Percentiles rank a stretch among this genome's conserved stretches.
Evolutionary conservation across 1,284 basidiomycete species (phyloP).

Genomic region (Athelia sp.): DNA sequence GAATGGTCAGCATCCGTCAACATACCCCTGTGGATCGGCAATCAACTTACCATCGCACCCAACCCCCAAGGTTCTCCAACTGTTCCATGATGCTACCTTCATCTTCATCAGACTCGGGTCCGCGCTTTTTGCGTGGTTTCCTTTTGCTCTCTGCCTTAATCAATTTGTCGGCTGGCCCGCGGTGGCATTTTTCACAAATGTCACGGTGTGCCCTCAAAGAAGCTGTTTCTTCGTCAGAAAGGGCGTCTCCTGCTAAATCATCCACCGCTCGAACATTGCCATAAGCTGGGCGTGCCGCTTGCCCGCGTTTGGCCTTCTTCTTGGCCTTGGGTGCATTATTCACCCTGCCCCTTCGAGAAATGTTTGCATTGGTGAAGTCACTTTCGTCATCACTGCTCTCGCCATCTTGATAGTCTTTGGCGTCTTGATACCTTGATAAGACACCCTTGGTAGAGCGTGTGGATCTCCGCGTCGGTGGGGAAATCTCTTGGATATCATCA

Average conservation of each 20-base stretch:
- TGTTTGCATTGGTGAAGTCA: slow-evolving; percentile 19
- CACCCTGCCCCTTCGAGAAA: not conserved
- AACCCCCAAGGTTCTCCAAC: slow-evolving; percentile 63
- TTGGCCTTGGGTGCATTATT: slow-evolving; percentile 15
- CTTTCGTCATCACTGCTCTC: slow-evolving; percentile 22
- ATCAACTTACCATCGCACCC: slow-evolving; percentile 75
- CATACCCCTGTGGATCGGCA: too few species aligned
- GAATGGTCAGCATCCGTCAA: not conserved
- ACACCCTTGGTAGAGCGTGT: slow-evolving; percentile 31
- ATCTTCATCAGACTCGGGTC: slow-evolving; percentile 38
- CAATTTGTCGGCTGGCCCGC: slow-evolving; percentile 50
- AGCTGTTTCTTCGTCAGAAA: slow-evolving; percentile 51
- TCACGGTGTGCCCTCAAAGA: slow-evolving; percentile 55
- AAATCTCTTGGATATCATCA: slow-evolving; percentile 25
- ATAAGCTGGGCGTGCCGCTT: slow-evolving; percentile 54
- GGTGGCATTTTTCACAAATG: slow-evolving; percentile 69
- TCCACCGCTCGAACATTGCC: slow-evolving; percentile 57
- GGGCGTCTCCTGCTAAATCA: slow-evolving; percentile 52
- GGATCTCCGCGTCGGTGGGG: slow-evolving; percentile 26
- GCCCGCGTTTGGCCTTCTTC: slow-evolving; percentile 29
- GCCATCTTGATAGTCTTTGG: slow-evolving; percentile 26
- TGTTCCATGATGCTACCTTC: slow-evolving; percentile 56
- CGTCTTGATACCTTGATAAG: slow-evolving; percentile 29
- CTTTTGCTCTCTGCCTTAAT: slow-evolving; percentile 34
- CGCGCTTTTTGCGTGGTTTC: slow-evolving; percentile 37